Conservation (phyloP, 163 green algal genomes). For the Scenedesmus sp. region DNA sequence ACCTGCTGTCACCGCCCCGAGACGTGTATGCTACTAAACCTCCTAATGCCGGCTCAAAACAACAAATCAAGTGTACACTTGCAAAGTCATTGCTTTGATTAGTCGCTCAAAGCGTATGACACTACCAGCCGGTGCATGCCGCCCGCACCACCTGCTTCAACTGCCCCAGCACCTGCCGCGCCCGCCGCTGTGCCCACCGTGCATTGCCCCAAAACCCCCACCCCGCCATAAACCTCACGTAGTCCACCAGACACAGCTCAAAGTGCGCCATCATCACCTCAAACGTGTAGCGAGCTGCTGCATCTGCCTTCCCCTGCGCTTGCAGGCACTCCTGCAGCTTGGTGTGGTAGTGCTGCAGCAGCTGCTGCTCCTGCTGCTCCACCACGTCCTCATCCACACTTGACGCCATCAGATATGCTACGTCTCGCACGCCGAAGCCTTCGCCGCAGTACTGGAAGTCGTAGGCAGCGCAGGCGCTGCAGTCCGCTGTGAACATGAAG, state of each 20-base stretch:
- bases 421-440: slow-evolving; percentile 62
- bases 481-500: slow-evolving; percentile 53
- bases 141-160: slow-evolving; percentile 24
- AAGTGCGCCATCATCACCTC: slow-evolving; percentile 55
- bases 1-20: too few relatives aligned
- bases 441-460: slow-evolving; percentile 71
- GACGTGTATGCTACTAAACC: too few relatives aligned
- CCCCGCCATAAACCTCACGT: slow-evolving; percentile 69
- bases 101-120: too few relatives aligned
- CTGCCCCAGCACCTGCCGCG: slow-evolving; percentile 28
- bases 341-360: slow-evolving; percentile 64
- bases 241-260: slow-evolving; percentile 64
- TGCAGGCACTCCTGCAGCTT: slow-evolving; percentile 50
- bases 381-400: slow-evolving; percentile 55
- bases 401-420: slow-evolving; percentile 65
- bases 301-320: slow-evolving; percentile 8
- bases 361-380: slow-evolving; percentile 50
- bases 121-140: slow-evolving; percentile 25
- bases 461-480: slow-evolving; percentile 54
- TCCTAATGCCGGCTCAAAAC: too few relatives aligned
- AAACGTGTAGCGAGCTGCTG: slow-evolving; percentile 50
- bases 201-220: slow-evolving; percentile 67
- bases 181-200: slow-evolving; percentile 46
- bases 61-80: too few relatives aligned
- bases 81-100: too few relatives aligned